Evolutionary conservation across 805 yeast species (phyloP), one percentile per base, ranked within the genome.

Genomic region (Lachancea nothofagi): DNA sequence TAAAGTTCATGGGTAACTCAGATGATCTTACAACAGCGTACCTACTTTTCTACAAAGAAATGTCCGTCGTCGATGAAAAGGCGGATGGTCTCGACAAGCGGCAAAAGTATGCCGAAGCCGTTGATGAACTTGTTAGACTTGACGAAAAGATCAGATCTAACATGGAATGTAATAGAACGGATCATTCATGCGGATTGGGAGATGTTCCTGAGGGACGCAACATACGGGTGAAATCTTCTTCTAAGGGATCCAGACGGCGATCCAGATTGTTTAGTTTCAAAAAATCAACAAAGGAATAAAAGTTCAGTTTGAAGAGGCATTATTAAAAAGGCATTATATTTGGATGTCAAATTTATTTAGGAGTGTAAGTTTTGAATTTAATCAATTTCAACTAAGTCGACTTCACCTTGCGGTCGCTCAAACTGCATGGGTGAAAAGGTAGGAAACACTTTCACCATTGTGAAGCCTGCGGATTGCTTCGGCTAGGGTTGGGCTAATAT

Each of bases 11-110:
- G 53, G 97, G 97, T 20, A 90, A 86, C 57, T 78, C 83, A 3
- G 82, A 84, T 2, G 93, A 95, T 6, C 71, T 86, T 53, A 88
- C 96, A 0, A 82, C 96, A 20, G 97, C 97, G 0, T 93, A 93
- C 61, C 80, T 93, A 20, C 65, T 93, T 38, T 85, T 89, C 53
- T 90, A 90, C 61, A 80, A 76, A 49, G 80, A 77, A 46, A 67
- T 71, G n/a, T 61, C 66, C 10, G 29, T 23, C 4, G 15, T 9
- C 9, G 8, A n/a, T 9, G 5, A 7, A 7, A 29, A 12, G 7
- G 36, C 21, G n/a, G 5, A 14, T 14, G 22, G 7, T 4, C 8
- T 28, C 1, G 29, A 25, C 9, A 26, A 19, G 8, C 27, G 38
- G 21, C 43, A 29, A 8, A 31, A 37, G 15, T 40, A 40, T 39